Conservation (phyloP, 805 yeast genomes). For the Novakomyces olei region DNA sequence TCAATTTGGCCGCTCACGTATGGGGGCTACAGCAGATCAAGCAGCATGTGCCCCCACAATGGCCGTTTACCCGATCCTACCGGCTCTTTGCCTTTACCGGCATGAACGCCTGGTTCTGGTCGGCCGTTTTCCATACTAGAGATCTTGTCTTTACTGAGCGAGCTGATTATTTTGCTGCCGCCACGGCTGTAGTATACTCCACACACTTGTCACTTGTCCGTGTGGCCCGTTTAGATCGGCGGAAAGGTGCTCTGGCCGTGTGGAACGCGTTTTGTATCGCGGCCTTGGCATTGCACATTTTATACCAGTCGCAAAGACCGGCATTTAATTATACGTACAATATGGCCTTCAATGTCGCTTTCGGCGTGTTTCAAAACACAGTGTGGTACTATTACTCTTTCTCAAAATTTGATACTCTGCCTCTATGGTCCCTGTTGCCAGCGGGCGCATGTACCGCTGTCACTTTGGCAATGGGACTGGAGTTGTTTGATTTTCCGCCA, state of each 20-base stretch:
- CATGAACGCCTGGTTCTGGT: conserved; percentile 71
- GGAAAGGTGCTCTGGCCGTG: conserved; percentile 18
- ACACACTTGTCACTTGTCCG: conserved; percentile 47
- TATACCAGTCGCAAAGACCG: conserved; percentile 32
- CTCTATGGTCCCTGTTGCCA: conserved; percentile 30
- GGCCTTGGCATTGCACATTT: conserved; percentile 42
- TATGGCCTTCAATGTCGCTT: conserved; percentile 66
- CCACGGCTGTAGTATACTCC: conserved; percentile 62
- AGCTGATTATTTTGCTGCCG: conserved; percentile 82
- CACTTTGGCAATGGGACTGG: conserved; percentile 63
- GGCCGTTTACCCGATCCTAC: conserved; percentile 16
- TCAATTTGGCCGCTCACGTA: conserved; percentile 44
- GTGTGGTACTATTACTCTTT: conserved; percentile 24
- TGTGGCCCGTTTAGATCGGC: conserved; percentile 32
- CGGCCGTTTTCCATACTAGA: conserved; percentile 70
- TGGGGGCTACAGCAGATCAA: conserved; percentile 14
- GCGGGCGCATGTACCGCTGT: conserved; percentile 30
- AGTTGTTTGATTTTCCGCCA: conserved; percentile 73
- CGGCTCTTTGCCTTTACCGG: conserved; percentile 38
- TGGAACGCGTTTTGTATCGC: conserved; percentile 18
- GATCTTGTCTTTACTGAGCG: conserved; percentile 64
- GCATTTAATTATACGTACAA: conserved; percentile 87
- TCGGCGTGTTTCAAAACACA: conserved; percentile 57
- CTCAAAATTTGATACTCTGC: conserved; percentile 5
- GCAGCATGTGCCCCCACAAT: conserved; percentile 5